These are phyloP conservation scores for Hyaloraphidium curvatum DNA, from an alignment of 192 early-diverging fungal species.

Conservation along the genomic window DNA sequence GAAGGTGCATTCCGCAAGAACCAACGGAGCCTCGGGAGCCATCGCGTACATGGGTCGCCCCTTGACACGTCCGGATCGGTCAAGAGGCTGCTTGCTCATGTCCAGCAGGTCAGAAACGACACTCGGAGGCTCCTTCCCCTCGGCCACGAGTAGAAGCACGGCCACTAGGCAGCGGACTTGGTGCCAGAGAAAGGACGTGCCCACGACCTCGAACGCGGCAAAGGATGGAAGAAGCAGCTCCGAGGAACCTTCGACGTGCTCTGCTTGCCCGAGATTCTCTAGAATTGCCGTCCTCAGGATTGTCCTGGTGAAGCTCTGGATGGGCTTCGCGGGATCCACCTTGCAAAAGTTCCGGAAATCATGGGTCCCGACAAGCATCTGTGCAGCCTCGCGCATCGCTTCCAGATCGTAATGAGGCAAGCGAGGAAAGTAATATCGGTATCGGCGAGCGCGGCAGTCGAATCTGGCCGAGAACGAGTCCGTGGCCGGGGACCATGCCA, in stretches of 20 bases:
- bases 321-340: slow-evolving; percentile 69
- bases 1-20: slow-evolving; percentile 74
- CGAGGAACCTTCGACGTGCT: not conserved
- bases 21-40: slow-evolving; percentile 74
- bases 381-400: slow-evolving; percentile 53
- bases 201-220: slow-evolving; percentile 54
- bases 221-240: slow-evolving; percentile 10
- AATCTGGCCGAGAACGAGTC: slow-evolving; percentile 71
- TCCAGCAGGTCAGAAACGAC: slow-evolving; percentile 53
- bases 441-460: slow-evolving; percentile 58
- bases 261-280: too few relatives aligned
- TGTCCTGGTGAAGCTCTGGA: slow-evolving; percentile 53
- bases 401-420: slow-evolving; percentile 61
- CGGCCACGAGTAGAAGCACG: slow-evolving; percentile 67
- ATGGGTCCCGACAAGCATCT: slow-evolving; percentile 52
- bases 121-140: slow-evolving; percentile 49
- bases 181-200: slow-evolving; percentile 91
- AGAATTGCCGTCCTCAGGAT: too few relatives aligned
- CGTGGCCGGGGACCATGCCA: slow-evolving; percentile 71
- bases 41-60: slow-evolving; percentile 81
- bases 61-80: too few relatives aligned
- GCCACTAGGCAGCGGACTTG: slow-evolving; percentile 95
- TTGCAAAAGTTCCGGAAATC: slow-evolving; percentile 96
- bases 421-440: slow-evolving; percentile 77
- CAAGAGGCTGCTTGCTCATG: slow-evolving; percentile 21